Evolutionary conservation across 768 basidiomycete genomes (phyloP).

Genomic region (Paxillus involutus): DNA sequence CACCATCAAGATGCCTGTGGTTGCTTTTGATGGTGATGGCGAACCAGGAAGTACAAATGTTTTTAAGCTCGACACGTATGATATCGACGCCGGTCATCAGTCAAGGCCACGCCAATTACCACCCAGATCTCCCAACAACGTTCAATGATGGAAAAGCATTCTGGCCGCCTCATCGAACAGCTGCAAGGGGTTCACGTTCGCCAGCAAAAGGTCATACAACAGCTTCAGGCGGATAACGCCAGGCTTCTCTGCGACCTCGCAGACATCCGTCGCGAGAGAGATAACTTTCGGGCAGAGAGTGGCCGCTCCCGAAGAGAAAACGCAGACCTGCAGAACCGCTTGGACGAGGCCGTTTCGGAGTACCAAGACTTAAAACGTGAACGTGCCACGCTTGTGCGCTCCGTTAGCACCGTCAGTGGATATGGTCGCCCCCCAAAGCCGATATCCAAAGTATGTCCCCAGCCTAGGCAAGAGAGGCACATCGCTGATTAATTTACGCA

Average conservation of each 20-base stretch:
- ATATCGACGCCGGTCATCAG: background rate
- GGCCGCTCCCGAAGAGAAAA: slow-evolving; percentile 20
- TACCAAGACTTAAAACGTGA: slow-evolving; percentile 25
- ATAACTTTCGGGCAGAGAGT: slow-evolving; percentile 20
- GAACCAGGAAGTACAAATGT: background rate
- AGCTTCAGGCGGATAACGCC: slow-evolving; percentile 25
- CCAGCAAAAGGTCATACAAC: slow-evolving; percentile 25
- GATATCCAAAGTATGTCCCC: slow-evolving; percentile 10
- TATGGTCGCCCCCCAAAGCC: background rate
- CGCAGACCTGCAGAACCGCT: slow-evolving; percentile 18
- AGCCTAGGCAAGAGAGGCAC: background rate
- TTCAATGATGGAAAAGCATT: slow-evolving; percentile 9
- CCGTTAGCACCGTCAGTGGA: background rate
- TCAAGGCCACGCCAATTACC: too few species aligned
- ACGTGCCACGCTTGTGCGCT: slow-evolving; percentile 13
- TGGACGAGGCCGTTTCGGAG: slow-evolving; percentile 18
- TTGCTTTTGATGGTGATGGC: slow-evolving; percentile 1
- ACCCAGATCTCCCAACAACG: too few species aligned
- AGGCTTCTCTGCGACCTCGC: slow-evolving; percentile 23
- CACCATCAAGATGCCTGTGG: background rate
- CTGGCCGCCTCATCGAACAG: slow-evolving; percentile 21
- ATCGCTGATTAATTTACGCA: background rate
- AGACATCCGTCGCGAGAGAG: slow-evolving; percentile 28
- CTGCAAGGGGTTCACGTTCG: slow-evolving; percentile 23
- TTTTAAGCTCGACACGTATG: background rate